Base-by-base conservation (phyloP, 2,329 filamentous ascomycete genomes). In the Pseudogymnoascus sp. region DNA sequence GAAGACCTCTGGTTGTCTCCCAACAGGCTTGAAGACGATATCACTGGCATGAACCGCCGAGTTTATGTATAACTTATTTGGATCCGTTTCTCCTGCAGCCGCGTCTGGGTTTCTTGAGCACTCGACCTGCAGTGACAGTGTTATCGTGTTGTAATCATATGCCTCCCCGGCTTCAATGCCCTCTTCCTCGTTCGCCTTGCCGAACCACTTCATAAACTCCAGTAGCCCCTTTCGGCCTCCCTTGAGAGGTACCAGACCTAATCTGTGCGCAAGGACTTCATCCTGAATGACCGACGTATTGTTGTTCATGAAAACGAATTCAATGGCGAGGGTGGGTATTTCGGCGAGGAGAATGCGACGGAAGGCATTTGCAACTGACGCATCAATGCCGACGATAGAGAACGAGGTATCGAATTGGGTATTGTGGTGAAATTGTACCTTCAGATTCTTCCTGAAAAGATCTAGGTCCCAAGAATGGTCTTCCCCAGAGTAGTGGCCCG, bases 211-310 rank as follows among this genome's bases (percentile, higher is more conserved):
- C 78, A 97, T 82, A 80, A 87, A 93, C 70, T 88, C 85, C 64
- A 80, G 80, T 63, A 99, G 80, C 61, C 90, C 93, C 63, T 89
- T 83, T 68, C 87, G 85, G 66, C 86, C 85, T 68, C 91, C 95
- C 68, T 87, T 89, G 69, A 99, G 87, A 17, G 96, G 95, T 63
- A 99, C 89, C 53, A 99, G 85, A 65, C 95, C 95, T 33, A 99
- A 82, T 50, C 95, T 85, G 75, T 95, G 90, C 15, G 93, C 88
- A 61, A 99, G 87, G 4, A 99, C 93, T 79, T 99, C 95, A 74
- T 99, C 95, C 76, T 97, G 93, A 72, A 99, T 95, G 36, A 99
- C 92, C 4, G 91, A 96, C 61, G 93, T 97, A 81, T 99, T 99
- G 81, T 97, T 96, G 74, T 91, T 85, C 68, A 97, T 87, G 78